These are phyloP conservation scores for Azolla pinnata DNA, from an alignment of 75 land plant genomes.

Conservation along the genomic window DNA sequence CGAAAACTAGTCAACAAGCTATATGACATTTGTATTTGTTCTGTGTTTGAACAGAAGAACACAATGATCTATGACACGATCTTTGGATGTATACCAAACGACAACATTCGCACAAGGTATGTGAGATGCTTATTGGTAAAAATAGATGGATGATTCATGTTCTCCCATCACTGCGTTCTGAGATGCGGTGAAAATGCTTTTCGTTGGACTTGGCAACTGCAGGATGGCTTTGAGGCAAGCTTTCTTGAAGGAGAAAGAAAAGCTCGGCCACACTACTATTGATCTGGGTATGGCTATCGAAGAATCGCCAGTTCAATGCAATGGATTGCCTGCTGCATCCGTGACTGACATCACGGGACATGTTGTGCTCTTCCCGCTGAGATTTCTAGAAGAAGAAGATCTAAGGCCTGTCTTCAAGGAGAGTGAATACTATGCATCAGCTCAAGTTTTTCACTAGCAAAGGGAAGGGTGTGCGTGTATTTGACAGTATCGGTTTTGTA, in stretches of 20 bases:
- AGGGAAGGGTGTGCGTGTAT: no score
- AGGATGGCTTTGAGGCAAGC: slow-evolving; percentile 63
- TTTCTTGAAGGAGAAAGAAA: slow-evolving; percentile 54
- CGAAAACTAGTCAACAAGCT: no score
- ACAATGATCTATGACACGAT: slow-evolving; percentile 75
- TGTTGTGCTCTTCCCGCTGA: slow-evolving; percentile 75
- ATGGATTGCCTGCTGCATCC: slow-evolving; percentile 53
- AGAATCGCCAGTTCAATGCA: slow-evolving; percentile 32
- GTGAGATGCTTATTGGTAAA: neutral
- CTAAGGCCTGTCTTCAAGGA: slow-evolving; percentile 95
- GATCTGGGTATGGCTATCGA: slow-evolving; percentile 80
- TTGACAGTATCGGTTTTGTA: no score
- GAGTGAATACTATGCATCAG: slow-evolving; percentile 86
- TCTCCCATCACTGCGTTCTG: neutral
- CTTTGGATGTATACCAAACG: slow-evolving; percentile 89
- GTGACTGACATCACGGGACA: slow-evolving; percentile 40
- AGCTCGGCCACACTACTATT: slow-evolving; percentile 71
- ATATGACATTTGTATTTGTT: no score
- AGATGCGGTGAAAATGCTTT: neutral
- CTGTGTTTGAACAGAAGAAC: slow-evolving; percentile 32
- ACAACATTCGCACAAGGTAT: slow-evolving; percentile 73
- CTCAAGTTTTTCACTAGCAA: slow-evolving; percentile 78
- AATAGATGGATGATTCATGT: neutral
- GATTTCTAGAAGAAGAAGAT: slow-evolving; percentile 70
- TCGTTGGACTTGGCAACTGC: slow-evolving; percentile 8